A percentile compares a stretch with the other conserved stretches of the same genome.
Conservation (phyloP, 192 early-diverging fungal species). For the Backusella westeae region DNA sequence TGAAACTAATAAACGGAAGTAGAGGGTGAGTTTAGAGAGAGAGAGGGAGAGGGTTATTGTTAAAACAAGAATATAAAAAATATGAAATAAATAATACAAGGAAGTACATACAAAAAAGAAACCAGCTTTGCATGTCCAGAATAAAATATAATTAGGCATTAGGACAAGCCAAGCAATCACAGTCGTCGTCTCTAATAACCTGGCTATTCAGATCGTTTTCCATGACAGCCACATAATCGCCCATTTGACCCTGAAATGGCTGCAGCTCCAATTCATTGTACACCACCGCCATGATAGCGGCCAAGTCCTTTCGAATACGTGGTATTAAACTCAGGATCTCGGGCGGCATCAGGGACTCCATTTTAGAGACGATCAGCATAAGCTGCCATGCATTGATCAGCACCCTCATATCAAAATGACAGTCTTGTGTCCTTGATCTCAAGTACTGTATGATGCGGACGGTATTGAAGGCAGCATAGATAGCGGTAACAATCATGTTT, state of each 20-base stretch:
- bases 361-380: background rate
- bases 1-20: background rate
- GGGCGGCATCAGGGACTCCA: background rate
- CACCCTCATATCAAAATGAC: constrained; percentile 6
- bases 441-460: constrained; percentile 10
- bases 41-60: background rate
- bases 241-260: constrained; percentile 1
- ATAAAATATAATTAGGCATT: constrained; percentile 11
- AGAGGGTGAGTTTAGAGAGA: background rate
- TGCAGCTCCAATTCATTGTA: constrained; percentile 1
- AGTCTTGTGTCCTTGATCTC: background rate
- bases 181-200: background rate
- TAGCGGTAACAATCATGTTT: background rate
- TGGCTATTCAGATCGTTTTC: constrained; percentile 8
- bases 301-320: constrained; percentile 1
- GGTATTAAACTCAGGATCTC: background rate
- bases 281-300: background rate
- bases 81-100: background rate
- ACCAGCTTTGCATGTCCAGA: background rate
- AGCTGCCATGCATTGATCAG: constrained; percentile 8
- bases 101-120: background rate
- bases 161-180: constrained; percentile 8
- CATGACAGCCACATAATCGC: constrained; percentile 3
- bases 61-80: background rate
- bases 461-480: constrained; percentile 8